Percentiles rank a stretch among this genome's conserved stretches.
Conservation (phyloP, 768 basidiomycete species). For the Panaeolus papilionaceus region DNA sequence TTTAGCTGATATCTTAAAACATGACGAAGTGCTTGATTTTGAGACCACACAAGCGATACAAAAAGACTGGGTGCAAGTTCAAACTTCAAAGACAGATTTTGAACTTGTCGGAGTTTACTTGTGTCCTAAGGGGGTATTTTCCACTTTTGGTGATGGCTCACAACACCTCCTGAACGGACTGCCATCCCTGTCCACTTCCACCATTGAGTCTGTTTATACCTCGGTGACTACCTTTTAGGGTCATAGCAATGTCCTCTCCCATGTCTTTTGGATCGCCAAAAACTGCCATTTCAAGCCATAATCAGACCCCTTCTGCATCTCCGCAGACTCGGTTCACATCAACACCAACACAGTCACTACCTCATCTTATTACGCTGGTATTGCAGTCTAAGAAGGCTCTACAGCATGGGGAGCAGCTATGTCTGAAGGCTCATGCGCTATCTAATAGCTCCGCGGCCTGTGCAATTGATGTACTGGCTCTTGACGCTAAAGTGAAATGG, state of each 20-base stretch:
- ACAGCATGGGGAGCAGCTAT: constrained; percentile 78
- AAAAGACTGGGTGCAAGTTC: too few species aligned
- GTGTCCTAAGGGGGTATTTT: background rate
- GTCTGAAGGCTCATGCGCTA: constrained; percentile 65
- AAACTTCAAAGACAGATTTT: too few species aligned
- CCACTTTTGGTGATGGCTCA: background rate
- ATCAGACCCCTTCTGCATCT: constrained; percentile 1
- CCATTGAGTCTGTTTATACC: background rate
- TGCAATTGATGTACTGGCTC: constrained; percentile 73
- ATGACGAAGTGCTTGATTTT: too few species aligned
- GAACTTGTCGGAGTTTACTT: too few species aligned
- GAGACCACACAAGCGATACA: too few species aligned
- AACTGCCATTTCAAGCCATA: constrained; percentile 1
- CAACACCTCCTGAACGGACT: background rate
- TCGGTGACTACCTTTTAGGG: background rate
- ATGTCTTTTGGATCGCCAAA: background rate
- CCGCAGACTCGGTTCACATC: constrained; percentile 33
- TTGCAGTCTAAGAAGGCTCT: constrained; percentile 85
- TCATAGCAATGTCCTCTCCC: background rate
- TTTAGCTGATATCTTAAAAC: too few species aligned
- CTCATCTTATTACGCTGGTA: constrained; percentile 77
- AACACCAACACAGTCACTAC: constrained; percentile 35
- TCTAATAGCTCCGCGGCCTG: constrained; percentile 71
- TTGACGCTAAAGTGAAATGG: constrained; percentile 85
- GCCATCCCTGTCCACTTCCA: background rate